Evolutionary conservation across 78 protist genomes (phyloP).

Genomic region (Goniomonas avonlea): DNA sequence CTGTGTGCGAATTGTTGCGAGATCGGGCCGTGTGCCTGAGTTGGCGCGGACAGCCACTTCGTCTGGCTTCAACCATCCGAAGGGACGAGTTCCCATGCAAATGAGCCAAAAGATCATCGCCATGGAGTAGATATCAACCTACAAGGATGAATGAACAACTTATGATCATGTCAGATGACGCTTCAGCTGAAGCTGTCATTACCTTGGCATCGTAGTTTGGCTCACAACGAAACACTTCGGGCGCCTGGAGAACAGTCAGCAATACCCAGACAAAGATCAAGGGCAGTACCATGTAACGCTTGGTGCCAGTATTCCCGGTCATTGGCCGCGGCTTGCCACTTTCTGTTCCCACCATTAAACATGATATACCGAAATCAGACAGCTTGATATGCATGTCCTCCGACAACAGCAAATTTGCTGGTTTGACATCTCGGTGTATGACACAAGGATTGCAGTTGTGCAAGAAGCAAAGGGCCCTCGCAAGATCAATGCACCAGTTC

Average conservation of each 20-base stretch:
- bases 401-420: neutral
- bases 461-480: neutral
- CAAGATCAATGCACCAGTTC: neutral
- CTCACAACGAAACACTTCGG: too few species aligned
- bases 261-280: too few species aligned
- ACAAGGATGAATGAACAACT: too few species aligned
- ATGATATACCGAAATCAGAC: conserved; percentile 1
- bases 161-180: too few species aligned
- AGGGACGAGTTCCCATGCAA: neutral
- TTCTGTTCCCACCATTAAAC: too few species aligned
- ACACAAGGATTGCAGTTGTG: conserved; percentile 4
- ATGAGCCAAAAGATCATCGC: conserved; percentile 24
- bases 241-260: too few species aligned
- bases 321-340: too few species aligned
- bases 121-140: conserved; percentile 27
- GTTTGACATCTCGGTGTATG: conserved; percentile 12
- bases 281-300: conserved; percentile 18
- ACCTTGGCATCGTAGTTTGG: too few species aligned
- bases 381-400: neutral
- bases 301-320: conserved; percentile 5
- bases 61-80: neutral
- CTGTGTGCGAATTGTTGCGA: too few species aligned
- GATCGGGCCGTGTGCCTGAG: too few species aligned
- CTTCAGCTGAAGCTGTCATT: too few species aligned
- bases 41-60: too few species aligned